phyloP scores from a whole-genome alignment of 148 eudicot species.

The Cornus florida region DNA sequence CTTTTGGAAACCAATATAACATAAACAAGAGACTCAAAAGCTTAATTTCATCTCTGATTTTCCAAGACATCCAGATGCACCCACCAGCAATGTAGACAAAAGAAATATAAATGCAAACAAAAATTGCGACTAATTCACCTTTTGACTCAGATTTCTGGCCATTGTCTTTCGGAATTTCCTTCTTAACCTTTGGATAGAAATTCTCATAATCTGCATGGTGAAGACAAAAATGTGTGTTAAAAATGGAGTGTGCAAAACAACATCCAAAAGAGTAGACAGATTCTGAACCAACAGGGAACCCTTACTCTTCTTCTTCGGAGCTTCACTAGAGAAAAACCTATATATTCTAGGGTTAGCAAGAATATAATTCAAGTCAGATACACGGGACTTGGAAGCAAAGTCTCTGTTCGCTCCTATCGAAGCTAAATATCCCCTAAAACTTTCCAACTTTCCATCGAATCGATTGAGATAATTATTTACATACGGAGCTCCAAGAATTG shows the following conservation, averaged over 20 bases:
- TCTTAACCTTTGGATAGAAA: conserved; percentile 76
- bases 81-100: background rate
- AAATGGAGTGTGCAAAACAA: background rate
- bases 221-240: background rate
- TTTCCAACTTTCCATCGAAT: conserved; percentile 50
- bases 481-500: conserved; percentile 21
- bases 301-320: conserved; percentile 83
- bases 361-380: conserved; percentile 45
- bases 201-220: conserved; percentile 66
- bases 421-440: conserved; percentile 65
- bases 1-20: background rate
- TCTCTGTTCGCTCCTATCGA: conserved; percentile 42
- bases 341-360: conserved; percentile 52
- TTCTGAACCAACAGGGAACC: background rate
- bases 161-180: conserved; percentile 73
- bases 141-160: conserved; percentile 71
- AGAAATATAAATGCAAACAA: conserved; percentile 1
- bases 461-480: conserved; percentile 18
- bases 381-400: conserved; percentile 19
- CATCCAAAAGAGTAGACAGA: background rate
- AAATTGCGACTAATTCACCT: conserved; percentile 34
- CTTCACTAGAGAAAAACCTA: conserved; percentile 66
- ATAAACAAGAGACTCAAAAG: background rate
- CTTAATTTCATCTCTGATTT: background rate
- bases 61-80: background rate